Conservation (phyloP, 2,329 filamentous ascomycete genomes). For the Plectosphaerella sp. region DNA sequence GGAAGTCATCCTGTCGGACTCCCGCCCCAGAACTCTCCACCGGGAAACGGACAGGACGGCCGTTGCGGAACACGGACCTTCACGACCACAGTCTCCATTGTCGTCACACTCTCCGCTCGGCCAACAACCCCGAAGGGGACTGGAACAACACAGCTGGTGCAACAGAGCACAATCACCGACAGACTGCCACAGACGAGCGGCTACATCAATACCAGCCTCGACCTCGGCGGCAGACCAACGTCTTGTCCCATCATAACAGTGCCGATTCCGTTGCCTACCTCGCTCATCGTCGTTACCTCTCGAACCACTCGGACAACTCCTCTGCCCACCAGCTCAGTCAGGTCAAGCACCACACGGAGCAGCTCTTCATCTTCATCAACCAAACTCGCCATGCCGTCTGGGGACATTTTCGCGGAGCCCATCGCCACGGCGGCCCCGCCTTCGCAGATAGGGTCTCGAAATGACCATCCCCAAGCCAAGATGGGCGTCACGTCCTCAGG, state of each 20-base stretch:
- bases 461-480: constrained; percentile 56
- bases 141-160: too few species aligned
- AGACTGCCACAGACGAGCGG: constrained; percentile 25
- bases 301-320: constrained; percentile 7
- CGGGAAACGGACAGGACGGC: neutral
- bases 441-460: constrained; percentile 36
- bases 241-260: constrained; percentile 20
- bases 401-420: constrained; percentile 52
- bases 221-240: constrained; percentile 13
- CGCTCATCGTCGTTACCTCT: constrained; percentile 21
- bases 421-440: constrained; percentile 50
- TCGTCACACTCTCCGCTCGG: neutral
- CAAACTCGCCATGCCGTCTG: constrained; percentile 17
- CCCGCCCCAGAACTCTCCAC: neutral
- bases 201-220: constrained; percentile 17
- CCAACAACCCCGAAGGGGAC: too few species aligned
- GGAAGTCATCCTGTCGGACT: neutral
- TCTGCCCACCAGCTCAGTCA: constrained; percentile 16
- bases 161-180: constrained; percentile 13
- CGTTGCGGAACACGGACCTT: neutral
- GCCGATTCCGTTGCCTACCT: constrained; percentile 30
- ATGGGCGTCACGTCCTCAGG: constrained; percentile 40
- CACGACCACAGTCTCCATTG: neutral
- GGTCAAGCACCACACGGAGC: constrained; percentile 3
- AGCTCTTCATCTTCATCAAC: neutral